Conservation (phyloP, 192 early-diverging fungal genomes). For the Mortierella hygrophila region DNA sequence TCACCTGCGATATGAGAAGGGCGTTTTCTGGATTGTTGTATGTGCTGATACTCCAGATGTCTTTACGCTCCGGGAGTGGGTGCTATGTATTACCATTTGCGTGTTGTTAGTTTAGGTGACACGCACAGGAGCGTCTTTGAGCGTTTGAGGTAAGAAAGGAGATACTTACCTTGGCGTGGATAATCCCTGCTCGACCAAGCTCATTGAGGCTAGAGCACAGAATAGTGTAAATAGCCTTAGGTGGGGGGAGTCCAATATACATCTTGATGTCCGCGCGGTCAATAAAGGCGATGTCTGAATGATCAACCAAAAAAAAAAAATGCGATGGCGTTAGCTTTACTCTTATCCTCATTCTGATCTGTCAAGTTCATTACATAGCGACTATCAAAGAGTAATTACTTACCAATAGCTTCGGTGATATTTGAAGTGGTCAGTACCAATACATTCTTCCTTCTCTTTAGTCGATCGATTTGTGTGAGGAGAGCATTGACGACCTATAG, state of each 20-base stretch:
- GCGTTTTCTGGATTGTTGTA: not conserved
- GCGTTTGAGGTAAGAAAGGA: not conserved
- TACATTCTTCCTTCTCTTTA: slow-evolving; percentile 71
- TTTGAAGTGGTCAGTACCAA: slow-evolving; percentile 80
- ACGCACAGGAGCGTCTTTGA: not conserved
- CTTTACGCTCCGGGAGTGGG: not conserved
- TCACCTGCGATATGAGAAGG: not conserved
- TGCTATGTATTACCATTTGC: not conserved
- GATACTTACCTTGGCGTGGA: slow-evolving; percentile 16
- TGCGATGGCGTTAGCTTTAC: not conserved
- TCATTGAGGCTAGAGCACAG: slow-evolving; percentile 66
- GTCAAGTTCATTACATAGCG: not conserved
- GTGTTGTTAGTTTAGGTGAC: not conserved
- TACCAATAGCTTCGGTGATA: slow-evolving; percentile 76
- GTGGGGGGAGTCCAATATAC: slow-evolving; percentile 66
- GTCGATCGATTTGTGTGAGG: slow-evolving; percentile 78
- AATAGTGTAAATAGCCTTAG: slow-evolving; percentile 68
- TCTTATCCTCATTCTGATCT: not conserved
- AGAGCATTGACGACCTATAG: slow-evolving; percentile 72
- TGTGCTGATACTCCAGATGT: not conserved
- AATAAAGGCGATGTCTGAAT: slow-evolving; percentile 67
- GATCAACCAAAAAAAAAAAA: not conserved
- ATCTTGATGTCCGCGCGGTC: slow-evolving; percentile 79
- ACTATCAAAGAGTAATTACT: not conserved
- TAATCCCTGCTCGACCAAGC: slow-evolving; percentile 62